Percentiles rank a stretch among this genome's conserved stretches.
Conservation (phyloP, 257 asterid species). For the Sherardia arvensis region DNA sequence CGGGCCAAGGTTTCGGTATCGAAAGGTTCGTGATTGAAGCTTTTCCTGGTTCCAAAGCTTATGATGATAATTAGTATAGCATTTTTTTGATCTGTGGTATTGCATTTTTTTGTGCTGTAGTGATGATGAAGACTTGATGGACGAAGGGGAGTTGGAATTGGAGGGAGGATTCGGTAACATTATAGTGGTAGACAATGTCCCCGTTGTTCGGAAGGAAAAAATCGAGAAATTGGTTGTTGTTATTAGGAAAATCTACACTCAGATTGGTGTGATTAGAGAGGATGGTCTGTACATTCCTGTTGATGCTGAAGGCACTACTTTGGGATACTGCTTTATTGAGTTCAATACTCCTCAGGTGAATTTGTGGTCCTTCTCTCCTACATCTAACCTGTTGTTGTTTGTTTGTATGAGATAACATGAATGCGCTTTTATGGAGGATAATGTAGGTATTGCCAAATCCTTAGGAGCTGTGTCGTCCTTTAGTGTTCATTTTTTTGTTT, state of each 20-base stretch:
- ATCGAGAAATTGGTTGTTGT: slow-evolving; percentile 79
- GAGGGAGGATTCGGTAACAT: slow-evolving; percentile 72
- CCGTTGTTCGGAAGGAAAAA: slow-evolving; percentile 69
- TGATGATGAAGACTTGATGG: slow-evolving; percentile 77
- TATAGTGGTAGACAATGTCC: slow-evolving; percentile 80
- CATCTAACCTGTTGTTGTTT: not conserved
- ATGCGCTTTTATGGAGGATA: too few relatives aligned
- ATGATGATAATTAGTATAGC: not conserved
- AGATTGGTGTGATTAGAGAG: slow-evolving; percentile 69
- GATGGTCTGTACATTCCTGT: slow-evolving; percentile 86
- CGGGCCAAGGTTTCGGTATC: slow-evolving; percentile 61
- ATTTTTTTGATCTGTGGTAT: not conserved
- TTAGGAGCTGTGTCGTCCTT: not conserved
- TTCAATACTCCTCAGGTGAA: slow-evolving; percentile 77
- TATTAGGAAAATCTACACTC: slow-evolving; percentile 62
- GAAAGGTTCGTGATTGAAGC: slow-evolving; percentile 32
- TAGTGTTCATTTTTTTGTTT: not conserved
- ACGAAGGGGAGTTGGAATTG: slow-evolving; percentile 55
- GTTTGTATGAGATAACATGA: too few relatives aligned
- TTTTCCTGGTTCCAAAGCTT: not conserved
- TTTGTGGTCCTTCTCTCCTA: not conserved
- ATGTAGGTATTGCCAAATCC: too few relatives aligned
- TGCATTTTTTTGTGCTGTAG: slow-evolving; percentile 23
- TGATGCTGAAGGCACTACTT: slow-evolving; percentile 53
- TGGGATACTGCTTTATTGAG: slow-evolving; percentile 80